Percentiles rank a stretch among this genome's conserved stretches.
phyloP scores from a whole-genome alignment of 768 basidiomycete species.

The Hypholoma fasciculare region DNA sequence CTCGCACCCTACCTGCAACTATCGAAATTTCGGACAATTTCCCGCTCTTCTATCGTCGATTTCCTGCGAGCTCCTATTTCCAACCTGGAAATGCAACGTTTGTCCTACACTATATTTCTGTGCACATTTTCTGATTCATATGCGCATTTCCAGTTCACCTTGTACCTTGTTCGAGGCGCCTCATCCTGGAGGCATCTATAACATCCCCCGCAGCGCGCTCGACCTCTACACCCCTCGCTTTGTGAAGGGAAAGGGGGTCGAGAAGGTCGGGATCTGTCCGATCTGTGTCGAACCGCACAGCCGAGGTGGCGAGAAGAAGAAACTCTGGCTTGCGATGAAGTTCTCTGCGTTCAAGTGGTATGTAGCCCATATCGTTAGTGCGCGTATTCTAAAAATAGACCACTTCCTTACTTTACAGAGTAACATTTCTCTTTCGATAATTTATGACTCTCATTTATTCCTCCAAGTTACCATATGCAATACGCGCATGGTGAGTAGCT shows the following conservation, averaged over 20 bases:
- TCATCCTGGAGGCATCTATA: constrained; percentile 54
- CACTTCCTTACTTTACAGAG: constrained; percentile 14
- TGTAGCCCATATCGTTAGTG: constrained; percentile 18
- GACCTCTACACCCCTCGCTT: constrained; percentile 83
- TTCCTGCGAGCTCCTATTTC: constrained; percentile 62
- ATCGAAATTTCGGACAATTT: constrained; percentile 51
- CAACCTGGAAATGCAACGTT: constrained; percentile 40
- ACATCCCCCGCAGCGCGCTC: constrained; percentile 55
- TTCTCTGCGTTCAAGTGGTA: constrained; percentile 84
- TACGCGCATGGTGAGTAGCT: constrained; percentile 64
- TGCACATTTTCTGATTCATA: neutral
- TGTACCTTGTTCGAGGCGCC: constrained; percentile 31
- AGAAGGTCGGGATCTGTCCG: constrained; percentile 78
- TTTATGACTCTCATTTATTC: neutral
- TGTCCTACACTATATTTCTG: constrained; percentile 13
- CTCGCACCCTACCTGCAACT: constrained; percentile 51
- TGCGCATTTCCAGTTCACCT: constrained; percentile 29
- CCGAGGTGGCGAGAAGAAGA: constrained; percentile 65
- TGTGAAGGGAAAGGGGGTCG: constrained; percentile 64
- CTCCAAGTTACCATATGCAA: constrained; percentile 76
- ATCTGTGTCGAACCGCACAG: constrained; percentile 62
- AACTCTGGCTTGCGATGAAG: constrained; percentile 76
- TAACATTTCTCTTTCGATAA: constrained; percentile 1
- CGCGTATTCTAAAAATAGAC: neutral
- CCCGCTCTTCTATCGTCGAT: constrained; percentile 68